A percentile compares a stretch with the other conserved stretches of the same genome.
Evolutionary conservation across 2,329 filamentous ascomycete species (phyloP).

Genomic region (Fusarium sambucinum): DNA sequence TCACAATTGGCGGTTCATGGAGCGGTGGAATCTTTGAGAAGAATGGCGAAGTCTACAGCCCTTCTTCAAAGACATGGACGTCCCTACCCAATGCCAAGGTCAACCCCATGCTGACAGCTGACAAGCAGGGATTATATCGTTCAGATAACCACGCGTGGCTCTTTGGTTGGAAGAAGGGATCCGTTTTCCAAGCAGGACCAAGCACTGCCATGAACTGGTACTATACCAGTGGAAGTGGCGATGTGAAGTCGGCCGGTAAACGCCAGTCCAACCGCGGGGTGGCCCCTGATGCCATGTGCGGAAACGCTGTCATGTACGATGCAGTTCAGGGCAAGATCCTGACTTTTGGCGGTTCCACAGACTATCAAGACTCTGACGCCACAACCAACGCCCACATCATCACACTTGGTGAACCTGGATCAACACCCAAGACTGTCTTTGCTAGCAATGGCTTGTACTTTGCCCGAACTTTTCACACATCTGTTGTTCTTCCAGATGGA

Average conservation of each 20-base stretch:
- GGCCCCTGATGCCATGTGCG: constrained; percentile 65
- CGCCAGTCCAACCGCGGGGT: constrained; percentile 50
- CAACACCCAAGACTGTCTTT: background rate
- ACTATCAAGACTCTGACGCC: constrained; percentile 59
- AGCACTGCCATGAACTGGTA: constrained; percentile 68
- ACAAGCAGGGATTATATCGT: constrained; percentile 57
- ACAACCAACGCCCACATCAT: constrained; percentile 62
- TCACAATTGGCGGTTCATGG: constrained; percentile 36
- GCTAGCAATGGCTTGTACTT: constrained; percentile 19
- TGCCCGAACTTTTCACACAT: constrained; percentile 59
- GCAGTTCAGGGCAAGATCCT: constrained; percentile 69
- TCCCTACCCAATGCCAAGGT: constrained; percentile 52
- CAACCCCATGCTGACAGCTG: constrained; percentile 60
- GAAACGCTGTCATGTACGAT: constrained; percentile 69
- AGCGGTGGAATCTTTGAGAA: constrained; percentile 19
- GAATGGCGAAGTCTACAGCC: constrained; percentile 30
- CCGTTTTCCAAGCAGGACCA: constrained; percentile 67
- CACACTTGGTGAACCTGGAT: constrained; percentile 54
- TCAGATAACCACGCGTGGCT: constrained; percentile 49
- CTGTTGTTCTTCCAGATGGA: constrained; percentile 63
- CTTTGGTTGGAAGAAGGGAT: constrained; percentile 57
- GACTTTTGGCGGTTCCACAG: constrained; percentile 61
- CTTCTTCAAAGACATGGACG: constrained; percentile 20
- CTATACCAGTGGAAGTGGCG: constrained; percentile 51
- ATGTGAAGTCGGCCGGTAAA: constrained; percentile 36